Percentiles rank a stretch among this genome's conserved stretches.
Evolutionary conservation across 225 moss, liverwort and hornwort genomes (phyloP).

Genomic region (Pleurozium schreberi): DNA sequence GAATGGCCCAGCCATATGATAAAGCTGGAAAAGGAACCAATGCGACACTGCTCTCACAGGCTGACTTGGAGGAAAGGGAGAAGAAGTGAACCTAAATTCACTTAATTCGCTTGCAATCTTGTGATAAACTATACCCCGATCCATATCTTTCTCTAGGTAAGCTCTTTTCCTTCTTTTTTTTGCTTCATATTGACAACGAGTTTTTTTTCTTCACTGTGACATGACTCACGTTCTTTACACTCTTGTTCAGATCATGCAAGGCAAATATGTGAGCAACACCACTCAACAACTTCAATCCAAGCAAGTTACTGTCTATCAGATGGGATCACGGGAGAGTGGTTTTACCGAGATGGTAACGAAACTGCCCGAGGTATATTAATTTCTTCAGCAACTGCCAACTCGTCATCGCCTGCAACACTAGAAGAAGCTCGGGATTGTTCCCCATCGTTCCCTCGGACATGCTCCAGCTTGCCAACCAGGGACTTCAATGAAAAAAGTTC

Average conservation of each 20-base stretch:
- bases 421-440: neutral
- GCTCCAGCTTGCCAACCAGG: constrained; percentile 41
- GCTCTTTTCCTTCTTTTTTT: neutral
- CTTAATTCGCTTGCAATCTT: neutral
- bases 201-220: neutral
- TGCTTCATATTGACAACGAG: neutral
- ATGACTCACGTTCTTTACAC: neutral
- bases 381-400: constrained; percentile 4
- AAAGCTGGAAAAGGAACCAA: constrained; percentile 58
- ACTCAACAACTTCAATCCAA: neutral
- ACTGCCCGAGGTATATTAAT: constrained; percentile 21
- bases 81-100: neutral
- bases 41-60: constrained; percentile 78
- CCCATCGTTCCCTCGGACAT: constrained; percentile 5
- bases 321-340: neutral
- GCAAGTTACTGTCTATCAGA: neutral
- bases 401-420: neutral
- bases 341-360: constrained; percentile 39
- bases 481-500: constrained; percentile 52
- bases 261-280: neutral
- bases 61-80: constrained; percentile 75
- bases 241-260: no score
- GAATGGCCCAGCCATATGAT: constrained; percentile 97
- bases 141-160: neutral
- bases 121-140: neutral